Conservation (phyloP, 1,284 basidiomycete genomes). For the Ganoderma sp. region DNA sequence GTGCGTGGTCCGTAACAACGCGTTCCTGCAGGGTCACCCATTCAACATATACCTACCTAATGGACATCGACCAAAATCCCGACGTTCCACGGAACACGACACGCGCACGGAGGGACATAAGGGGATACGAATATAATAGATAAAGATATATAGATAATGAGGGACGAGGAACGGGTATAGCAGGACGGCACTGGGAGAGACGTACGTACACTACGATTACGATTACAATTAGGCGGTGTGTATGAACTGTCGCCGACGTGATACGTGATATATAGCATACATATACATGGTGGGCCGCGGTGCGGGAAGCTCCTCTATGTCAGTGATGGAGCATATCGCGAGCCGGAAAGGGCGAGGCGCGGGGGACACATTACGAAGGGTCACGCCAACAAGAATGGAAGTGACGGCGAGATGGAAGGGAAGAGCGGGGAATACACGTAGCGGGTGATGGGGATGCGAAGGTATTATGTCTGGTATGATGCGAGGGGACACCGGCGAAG, state of each 20-base stretch:
- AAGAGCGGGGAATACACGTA: not conserved
- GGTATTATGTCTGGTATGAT: not conserved
- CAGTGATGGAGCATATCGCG: not conserved
- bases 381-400: not conserved
- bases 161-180: not conserved
- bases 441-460: not conserved
- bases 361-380: not conserved
- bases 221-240: not conserved
- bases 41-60: not conserved
- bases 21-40: not conserved
- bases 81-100: not conserved
- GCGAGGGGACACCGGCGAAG: not conserved
- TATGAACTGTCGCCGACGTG: not conserved
- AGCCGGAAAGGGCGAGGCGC: not conserved
- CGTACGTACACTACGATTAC: not conserved
- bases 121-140: not conserved
- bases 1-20: no score
- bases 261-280: not conserved
- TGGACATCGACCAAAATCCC: not conserved
- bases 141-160: constrained; percentile 1
- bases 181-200: not conserved
- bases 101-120: not conserved
- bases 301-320: not conserved
- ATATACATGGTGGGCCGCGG: not conserved
- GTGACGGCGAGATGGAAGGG: not conserved